Conservation (phyloP, 176 grass and related monocot genomes). For the Themeda triandra region DNA sequence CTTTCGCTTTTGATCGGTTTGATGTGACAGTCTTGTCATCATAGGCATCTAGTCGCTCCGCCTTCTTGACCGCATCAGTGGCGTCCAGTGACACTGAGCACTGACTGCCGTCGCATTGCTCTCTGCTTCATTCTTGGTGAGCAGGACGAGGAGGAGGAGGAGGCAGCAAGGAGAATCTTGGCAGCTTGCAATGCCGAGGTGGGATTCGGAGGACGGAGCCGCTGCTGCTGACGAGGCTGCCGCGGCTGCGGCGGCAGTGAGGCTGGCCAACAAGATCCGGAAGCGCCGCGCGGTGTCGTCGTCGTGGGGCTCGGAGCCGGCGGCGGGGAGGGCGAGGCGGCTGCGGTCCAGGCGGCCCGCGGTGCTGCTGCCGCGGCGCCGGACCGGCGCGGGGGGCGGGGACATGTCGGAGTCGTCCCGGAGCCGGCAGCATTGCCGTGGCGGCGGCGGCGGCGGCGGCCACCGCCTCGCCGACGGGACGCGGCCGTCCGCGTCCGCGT, state of each 20-base stretch:
- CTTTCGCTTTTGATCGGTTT: slow-evolving; percentile 40
- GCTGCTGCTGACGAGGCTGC: neutral
- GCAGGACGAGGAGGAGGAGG: neutral
- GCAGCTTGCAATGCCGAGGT: slow-evolving; percentile 39
- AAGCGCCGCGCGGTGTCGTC: slow-evolving; percentile 62
- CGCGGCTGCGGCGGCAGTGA: neutral
- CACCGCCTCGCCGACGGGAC: neutral
- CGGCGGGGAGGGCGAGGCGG: slow-evolving; percentile 37
- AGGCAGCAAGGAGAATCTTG: neutral
- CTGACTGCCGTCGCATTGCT: neutral
- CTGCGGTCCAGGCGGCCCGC: slow-evolving; percentile 45
- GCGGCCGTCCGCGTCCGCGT: slow-evolving; percentile 19
- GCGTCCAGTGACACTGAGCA: neutral
- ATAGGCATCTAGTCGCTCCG: neutral
- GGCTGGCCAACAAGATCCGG: slow-evolving; percentile 30
- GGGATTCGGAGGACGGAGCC: neutral
- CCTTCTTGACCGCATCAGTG: slow-evolving; percentile 30
- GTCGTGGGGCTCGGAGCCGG: slow-evolving; percentile 46
- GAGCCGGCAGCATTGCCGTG: slow-evolving; percentile 32
- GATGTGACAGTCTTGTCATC: slow-evolving; percentile 21
- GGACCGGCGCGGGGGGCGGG: slow-evolving; percentile 5
- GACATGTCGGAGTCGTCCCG: slow-evolving; percentile 52
- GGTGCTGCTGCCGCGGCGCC: slow-evolving; percentile 44
- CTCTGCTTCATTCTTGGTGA: neutral
- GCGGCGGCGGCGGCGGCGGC: neutral